Evolutionary conservation across 2,329 filamentous ascomycete genomes (phyloP), one percentile per base, ranked within the genome.

Genomic region (Clarireedia monteithiana): DNA sequence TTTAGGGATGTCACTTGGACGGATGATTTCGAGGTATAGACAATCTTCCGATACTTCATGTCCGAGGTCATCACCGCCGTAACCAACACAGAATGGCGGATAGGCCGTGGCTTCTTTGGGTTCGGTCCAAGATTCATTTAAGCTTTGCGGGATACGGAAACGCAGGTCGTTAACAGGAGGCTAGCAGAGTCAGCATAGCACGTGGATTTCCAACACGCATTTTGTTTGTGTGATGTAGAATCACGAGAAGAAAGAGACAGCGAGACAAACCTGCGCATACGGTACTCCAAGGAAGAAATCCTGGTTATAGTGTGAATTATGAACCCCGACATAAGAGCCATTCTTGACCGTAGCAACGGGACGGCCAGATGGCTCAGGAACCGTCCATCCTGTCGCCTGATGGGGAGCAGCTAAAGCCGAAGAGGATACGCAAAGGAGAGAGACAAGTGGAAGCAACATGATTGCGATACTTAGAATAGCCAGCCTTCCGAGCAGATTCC

Each of bases 1-100:
- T 42, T 51, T 6, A 7, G 34, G 4, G 14, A 48, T 17, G 15
- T 47, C 34, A 4, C 45, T 26, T 5, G 75, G 73, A 45, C 79
- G 73, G 23, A 83, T 70, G 5, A 83, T 72, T 58, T 81, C 81
- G 57, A 82, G 68, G 48, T 77, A 79, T 9, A 82, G 71, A 60
- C 80, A 82, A 58, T 80, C 74, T 63, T 83, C 79, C 7, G 62
- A 60, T 6, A 58, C 12, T 1, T 23, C 36, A 23, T 62, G 53
- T 12, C 57, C 59, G 7, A 24, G 50, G 36, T 62, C 52, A 49
- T 66, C 64, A 9, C 58, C 52, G 10, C 64, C 64, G 48, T 66
- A 66, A 20, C 63, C 64, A 4, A 64, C 59, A 39, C 63, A 66
- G 23, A 61, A 60, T 6, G 60, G 59, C 1, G 60, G 47, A 30